Percentiles rank a stretch among this genome's conserved stretches.
Conservation (phyloP, 495 filamentous ascomycete species). For the Xylaria venustula region DNA sequence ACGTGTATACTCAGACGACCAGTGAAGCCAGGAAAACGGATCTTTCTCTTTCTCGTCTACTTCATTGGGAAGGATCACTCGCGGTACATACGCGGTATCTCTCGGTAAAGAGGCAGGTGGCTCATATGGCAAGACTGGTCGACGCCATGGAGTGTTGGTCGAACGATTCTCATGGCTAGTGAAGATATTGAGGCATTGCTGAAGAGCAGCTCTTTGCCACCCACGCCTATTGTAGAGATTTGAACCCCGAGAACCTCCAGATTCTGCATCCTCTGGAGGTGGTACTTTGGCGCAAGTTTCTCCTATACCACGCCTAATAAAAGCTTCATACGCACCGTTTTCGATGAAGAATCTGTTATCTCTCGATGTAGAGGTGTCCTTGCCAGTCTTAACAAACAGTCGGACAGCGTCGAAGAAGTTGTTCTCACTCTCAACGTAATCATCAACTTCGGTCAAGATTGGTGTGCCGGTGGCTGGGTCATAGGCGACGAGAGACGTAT, state of each 20-base stretch:
- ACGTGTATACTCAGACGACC: slow-evolving; percentile 13
- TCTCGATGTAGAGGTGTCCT: not conserved
- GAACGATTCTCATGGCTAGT: slow-evolving; percentile 20
- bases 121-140: slow-evolving; percentile 29
- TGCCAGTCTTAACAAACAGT: not conserved
- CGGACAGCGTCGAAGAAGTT: not conserved
- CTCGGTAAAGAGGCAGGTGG: slow-evolving; percentile 16
- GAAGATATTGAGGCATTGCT: slow-evolving; percentile 34
- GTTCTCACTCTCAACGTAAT: slow-evolving; percentile 12
- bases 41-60: slow-evolving; percentile 14
- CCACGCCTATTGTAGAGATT: slow-evolving; percentile 29
- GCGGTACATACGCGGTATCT: slow-evolving; percentile 21
- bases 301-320: not conserved
- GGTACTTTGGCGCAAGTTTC: not conserved
- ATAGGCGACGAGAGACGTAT: not conserved
- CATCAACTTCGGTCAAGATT: slow-evolving; percentile 1
- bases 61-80: slow-evolving; percentile 11
- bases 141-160: slow-evolving; percentile 26
- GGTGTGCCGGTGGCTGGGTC: not conserved
- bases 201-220: slow-evolving; percentile 40
- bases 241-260: not conserved
- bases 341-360: slow-evolving; percentile 2
- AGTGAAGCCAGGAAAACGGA: slow-evolving; percentile 25
- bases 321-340: slow-evolving; percentile 5
- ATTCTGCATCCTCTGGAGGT: not conserved